Percentiles rank a stretch among this genome's conserved stretches.
Evolutionary conservation across 202 grass and related monocot genomes (phyloP).

Genomic region (Zizania palustris): DNA sequence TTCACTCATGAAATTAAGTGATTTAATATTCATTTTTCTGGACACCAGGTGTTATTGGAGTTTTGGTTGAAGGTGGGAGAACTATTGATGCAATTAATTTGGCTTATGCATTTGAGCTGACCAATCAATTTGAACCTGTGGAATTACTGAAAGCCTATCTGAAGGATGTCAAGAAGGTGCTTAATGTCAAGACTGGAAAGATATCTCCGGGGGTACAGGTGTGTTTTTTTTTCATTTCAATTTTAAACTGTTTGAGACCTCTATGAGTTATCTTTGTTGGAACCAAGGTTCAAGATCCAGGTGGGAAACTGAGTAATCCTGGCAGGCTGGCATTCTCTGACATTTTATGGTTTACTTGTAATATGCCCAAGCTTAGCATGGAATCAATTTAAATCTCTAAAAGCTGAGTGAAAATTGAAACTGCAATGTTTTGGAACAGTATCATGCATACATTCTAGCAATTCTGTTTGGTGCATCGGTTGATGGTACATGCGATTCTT

Average conservation of each 20-base stretch:
- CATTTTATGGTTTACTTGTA: neutral
- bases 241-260: neutral
- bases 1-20: neutral
- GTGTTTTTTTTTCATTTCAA: constrained; percentile 31
- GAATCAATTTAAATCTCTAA: neutral
- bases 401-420: neutral
- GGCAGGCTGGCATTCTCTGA: neutral
- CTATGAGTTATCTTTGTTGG: constrained; percentile 8
- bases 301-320: neutral
- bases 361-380: neutral
- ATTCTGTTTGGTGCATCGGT: neutral
- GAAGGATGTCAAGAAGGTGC: constrained; percentile 54
- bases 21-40: constrained; percentile 8
- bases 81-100: constrained; percentile 69
- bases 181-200: constrained; percentile 50
- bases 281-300: neutral
- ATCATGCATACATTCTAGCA: neutral
- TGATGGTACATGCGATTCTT: neutral
- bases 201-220: constrained; percentile 57
- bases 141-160: constrained; percentile 68
- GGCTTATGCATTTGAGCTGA: constrained; percentile 59
- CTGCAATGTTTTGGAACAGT: neutral
- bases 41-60: constrained; percentile 57
- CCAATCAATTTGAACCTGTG: constrained; percentile 53
- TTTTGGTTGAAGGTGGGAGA: constrained; percentile 54